These are phyloP conservation scores for Arthroderma sp. DNA, from an alignment of 2,329 filamentous ascomycete species.

Conservation along the genomic window DNA sequence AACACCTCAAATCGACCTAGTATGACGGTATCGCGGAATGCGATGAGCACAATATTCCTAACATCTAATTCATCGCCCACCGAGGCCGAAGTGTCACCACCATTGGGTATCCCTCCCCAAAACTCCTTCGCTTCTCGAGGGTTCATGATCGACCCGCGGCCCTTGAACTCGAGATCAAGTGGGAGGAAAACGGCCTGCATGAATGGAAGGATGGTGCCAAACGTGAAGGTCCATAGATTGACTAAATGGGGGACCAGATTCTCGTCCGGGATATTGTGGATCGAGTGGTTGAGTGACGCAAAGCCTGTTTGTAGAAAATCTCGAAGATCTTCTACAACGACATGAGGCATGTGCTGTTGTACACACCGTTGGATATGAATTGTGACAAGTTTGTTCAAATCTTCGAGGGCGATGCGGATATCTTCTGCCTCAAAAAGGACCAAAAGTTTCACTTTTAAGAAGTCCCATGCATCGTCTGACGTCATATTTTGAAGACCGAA, in stretches of 20 bases:
- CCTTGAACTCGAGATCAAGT: conserved; percentile 83
- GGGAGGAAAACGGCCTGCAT: conserved; percentile 92
- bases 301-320: conserved; percentile 62
- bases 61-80: conserved; percentile 59
- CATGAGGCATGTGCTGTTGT: conserved; percentile 44
- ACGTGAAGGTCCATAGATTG: conserved; percentile 87
- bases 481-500: conserved; percentile 59
- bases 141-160: conserved; percentile 65
- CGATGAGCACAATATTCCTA: conserved; percentile 71
- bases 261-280: conserved; percentile 69
- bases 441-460: conserved; percentile 49
- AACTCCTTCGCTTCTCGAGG: conserved; percentile 73
- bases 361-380: conserved; percentile 52
- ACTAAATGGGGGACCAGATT: conserved; percentile 80
- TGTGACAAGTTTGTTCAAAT: conserved; percentile 50
- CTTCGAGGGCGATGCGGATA: conserved; percentile 50
- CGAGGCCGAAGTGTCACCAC: conserved; percentile 19
- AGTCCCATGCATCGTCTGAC: conserved; percentile 52
- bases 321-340: conserved; percentile 49
- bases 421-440: conserved; percentile 54
- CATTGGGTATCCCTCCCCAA: conserved; percentile 60
- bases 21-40: conserved; percentile 80
- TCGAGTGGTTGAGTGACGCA: conserved; percentile 66
- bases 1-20: conserved; percentile 78
- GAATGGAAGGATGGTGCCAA: conserved; percentile 80